Conservation (phyloP, 2,329 filamentous ascomycete species). For the Penicillium sp. region DNA sequence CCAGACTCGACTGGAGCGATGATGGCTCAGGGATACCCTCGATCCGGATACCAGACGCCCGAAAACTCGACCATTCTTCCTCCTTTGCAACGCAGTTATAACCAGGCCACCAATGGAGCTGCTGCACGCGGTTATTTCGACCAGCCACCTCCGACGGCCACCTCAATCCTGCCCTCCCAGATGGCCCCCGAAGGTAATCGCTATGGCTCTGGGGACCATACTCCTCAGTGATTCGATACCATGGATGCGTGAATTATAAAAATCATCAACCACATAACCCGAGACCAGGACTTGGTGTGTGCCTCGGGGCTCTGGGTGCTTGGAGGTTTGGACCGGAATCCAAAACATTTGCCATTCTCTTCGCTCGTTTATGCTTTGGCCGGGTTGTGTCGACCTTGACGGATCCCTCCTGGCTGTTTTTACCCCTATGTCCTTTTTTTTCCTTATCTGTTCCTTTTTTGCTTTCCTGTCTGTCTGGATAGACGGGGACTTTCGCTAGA, state of each 20-base stretch:
- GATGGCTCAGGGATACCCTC: constrained; percentile 45
- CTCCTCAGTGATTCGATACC: constrained; percentile 36
- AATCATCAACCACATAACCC: background rate
- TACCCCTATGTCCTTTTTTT: constrained; percentile 20
- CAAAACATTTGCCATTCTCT: constrained; percentile 7
- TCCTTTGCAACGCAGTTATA: constrained; percentile 43
- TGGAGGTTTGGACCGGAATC: background rate
- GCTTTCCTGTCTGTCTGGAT: constrained; percentile 39
- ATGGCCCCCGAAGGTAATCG: constrained; percentile 42
- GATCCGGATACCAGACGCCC: constrained; percentile 39
- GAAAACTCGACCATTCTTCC: constrained; percentile 42
- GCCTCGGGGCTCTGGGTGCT: background rate
- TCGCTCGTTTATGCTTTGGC: constrained; percentile 17
- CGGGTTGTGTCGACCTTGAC: constrained; percentile 21
- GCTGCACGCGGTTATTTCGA: constrained; percentile 42
- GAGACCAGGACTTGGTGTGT: background rate
- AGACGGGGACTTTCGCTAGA: constrained; percentile 41
- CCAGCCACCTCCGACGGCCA: constrained; percentile 40
- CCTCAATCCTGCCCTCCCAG: constrained; percentile 46
- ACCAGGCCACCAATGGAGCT: constrained; percentile 39
- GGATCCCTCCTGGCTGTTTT: constrained; percentile 24
- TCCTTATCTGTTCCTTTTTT: constrained; percentile 21
- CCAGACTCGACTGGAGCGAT: constrained; percentile 45
- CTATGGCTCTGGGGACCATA: constrained; percentile 42
- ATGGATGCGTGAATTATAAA: background rate